Percentiles rank a stretch among this genome's conserved stretches.
Conservation (phyloP, 306 rosid genomes). For the Glycine tomentella region DNA sequence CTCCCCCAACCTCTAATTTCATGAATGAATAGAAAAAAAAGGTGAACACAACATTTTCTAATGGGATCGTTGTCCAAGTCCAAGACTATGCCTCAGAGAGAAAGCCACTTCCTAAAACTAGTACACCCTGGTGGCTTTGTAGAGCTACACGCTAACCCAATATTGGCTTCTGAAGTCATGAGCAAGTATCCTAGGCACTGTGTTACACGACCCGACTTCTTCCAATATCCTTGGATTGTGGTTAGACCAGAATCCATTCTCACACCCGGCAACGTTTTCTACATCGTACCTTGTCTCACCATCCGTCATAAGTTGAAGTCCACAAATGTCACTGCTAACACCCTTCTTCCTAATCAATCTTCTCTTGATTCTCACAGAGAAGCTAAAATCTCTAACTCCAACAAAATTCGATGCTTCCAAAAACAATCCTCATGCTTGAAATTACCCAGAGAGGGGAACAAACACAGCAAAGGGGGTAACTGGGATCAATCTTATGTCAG, state of each 20-base stretch:
- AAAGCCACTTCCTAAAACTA: conserved; percentile 25
- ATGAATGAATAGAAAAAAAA: no score
- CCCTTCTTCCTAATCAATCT: neutral
- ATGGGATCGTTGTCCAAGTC: neutral
- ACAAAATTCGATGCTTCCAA: neutral
- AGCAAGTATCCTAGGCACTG: conserved; percentile 35
- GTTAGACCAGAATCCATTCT: conserved; percentile 38
- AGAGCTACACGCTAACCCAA: conserved; percentile 29
- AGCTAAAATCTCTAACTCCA: no score
- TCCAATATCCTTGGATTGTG: conserved; percentile 40
- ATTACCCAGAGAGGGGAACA: neutral
- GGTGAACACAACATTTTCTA: no score
- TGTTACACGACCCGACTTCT: conserved; percentile 35
- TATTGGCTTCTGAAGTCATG: conserved; percentile 38
- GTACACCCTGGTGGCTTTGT: conserved; percentile 40
- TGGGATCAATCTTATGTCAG: neutral
- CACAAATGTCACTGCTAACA: neutral
- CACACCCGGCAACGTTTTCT: conserved; percentile 41
- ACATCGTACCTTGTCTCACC: conserved; percentile 41
- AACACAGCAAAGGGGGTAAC: neutral
- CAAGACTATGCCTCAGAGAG: neutral
- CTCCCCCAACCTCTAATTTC: neutral
- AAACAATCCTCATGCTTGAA: conserved; percentile 3
- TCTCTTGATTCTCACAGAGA: no score
- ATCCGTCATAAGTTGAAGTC: conserved; percentile 6